Evolutionary conservation across 176 grass and related monocot genomes (phyloP), one percentile per base, ranked within the genome.

Genomic region (Rhipidocladum racemiflorum): DNA sequence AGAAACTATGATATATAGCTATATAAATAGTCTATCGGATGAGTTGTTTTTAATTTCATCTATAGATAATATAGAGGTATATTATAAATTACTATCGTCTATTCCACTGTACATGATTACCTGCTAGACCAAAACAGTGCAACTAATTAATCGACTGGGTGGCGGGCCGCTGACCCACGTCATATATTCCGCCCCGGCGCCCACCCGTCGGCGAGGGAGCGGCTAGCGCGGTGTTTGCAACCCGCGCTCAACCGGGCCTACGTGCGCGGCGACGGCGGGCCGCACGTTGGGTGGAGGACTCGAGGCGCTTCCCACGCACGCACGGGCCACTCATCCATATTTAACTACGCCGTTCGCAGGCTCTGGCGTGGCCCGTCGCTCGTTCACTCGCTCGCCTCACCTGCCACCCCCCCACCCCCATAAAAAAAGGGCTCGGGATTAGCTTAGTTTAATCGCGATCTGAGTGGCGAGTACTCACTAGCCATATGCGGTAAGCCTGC

Each of bases 201-300:
- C 62, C 36, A 13, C 20, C 1, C 7, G 68, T 68, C 68, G 67
- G 54, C 32, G 25, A 16, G 1, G 13, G 29, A 4, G 43, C 9
- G 29, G 72, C 21, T 11, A 3, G 6, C 63, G 46, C 6, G 73
- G 73, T 55, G 56, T 56, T 30, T 28, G 5, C 25, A 42, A 42
- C 46, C 18, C 38, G 78, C 63, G 32, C 50, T 81, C 70, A 59
- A 70, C 65, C 4, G 65, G 84, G n/a, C 42, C 32, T 24, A 90
- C 88, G 88, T 82, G 88, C 88, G 57, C 71, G 34, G 63, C 83
- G 55, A 36, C 25, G 72, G 72, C 88, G n/a, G n/a, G 30, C 30
- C 83, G 65, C 88, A 81, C 2, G 64, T 35, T 11, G 0, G 6
- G 34, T 5, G 64, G 44, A 20, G 64, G 63, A 54, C 36, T 66